These are phyloP conservation scores for Globisporangium carolinianum DNA, from an alignment of 352 stramenopile genomes.

Conservation along the genomic window DNA sequence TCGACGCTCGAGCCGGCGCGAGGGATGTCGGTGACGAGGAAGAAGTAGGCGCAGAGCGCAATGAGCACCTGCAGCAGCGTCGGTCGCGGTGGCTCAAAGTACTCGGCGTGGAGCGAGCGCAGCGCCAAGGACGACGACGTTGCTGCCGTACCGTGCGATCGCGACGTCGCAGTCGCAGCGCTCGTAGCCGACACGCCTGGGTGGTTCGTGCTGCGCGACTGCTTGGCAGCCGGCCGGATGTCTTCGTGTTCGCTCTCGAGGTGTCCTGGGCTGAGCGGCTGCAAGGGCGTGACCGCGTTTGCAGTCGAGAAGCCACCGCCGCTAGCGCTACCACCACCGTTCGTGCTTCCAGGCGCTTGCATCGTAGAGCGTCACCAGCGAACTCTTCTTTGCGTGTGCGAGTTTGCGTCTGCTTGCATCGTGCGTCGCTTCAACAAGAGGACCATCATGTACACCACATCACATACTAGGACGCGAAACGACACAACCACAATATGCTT, in stretches of 20 bases:
- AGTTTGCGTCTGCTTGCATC: too few species aligned
- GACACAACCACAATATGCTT: neutral
- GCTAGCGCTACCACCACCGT: neutral
- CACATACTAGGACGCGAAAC: neutral
- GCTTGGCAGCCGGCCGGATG: neutral
- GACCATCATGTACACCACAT: too few species aligned
- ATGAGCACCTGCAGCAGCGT: constrained; percentile 25
- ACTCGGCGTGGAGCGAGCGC: constrained; percentile 12
- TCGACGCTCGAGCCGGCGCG: constrained; percentile 30
- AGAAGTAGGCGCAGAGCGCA: constrained; percentile 32
- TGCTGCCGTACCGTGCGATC: neutral
- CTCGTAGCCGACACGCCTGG: neutral
- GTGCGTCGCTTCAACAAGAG: too few species aligned
- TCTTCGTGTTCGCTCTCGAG: constrained; percentile 7
- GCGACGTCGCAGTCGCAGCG: neutral
- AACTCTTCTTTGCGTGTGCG: neutral
- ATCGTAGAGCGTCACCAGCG: neutral
- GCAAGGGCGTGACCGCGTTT: constrained; percentile 8
- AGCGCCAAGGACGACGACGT: constrained; percentile 8
- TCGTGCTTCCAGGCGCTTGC: neutral
- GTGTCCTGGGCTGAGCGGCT: neutral
- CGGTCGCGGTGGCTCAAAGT: constrained; percentile 14
- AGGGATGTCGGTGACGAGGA: constrained; percentile 36
- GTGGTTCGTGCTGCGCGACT: neutral
- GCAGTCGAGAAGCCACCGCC: neutral